Evolutionary conservation across 306 rosid species (phyloP), one percentile per base, ranked within the genome.

Genomic region (Argentina anserina): DNA sequence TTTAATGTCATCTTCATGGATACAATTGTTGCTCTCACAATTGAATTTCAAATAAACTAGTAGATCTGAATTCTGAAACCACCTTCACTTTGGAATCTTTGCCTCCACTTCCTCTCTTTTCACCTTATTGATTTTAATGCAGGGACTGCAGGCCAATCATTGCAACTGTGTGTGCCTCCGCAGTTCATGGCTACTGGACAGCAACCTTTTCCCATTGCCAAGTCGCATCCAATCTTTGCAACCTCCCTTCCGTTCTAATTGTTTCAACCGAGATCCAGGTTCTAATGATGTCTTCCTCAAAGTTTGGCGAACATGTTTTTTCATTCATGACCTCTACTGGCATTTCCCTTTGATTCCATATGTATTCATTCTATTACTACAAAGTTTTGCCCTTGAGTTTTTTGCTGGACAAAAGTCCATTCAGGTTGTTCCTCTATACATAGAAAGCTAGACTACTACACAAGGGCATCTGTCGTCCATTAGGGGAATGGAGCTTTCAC

Each of bases 91-190:
- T 20, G 39, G 34, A 58, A 61, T 26, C 5, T 41, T 13, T 20
- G 26, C 12, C 64, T 73, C 39, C 50, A 68, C 28, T 55, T 76
- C 55, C 62, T 56, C 36, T 45, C 70, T 61, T 59, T 69, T 75
- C 55, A 41, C 72, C 53, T 26, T 64, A 18, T 34, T 43, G 25
- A 56, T 56, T 52, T 58, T 52, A 79, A 78, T 72, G 81, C 87
- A 92, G 98, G 89, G 70, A 75, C 72, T 63, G 67, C 84, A 69
- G 83, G 83, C 75, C 96, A 85, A 79, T 81, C 88, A 46, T 75
- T 90, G 85, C 95, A 84, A 73, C 68, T 84, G 31, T 82, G 84
- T 49, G 84, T 81, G 69, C 90, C 95, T 65, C 87, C 83, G 0
- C 84, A 91, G 11, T 79, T 80, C 67, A 34, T 88, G 78, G 68